These are phyloP conservation scores for Protomyces inouyei DNA, from an alignment of 1,139 yeast species.

Conservation along the genomic window DNA sequence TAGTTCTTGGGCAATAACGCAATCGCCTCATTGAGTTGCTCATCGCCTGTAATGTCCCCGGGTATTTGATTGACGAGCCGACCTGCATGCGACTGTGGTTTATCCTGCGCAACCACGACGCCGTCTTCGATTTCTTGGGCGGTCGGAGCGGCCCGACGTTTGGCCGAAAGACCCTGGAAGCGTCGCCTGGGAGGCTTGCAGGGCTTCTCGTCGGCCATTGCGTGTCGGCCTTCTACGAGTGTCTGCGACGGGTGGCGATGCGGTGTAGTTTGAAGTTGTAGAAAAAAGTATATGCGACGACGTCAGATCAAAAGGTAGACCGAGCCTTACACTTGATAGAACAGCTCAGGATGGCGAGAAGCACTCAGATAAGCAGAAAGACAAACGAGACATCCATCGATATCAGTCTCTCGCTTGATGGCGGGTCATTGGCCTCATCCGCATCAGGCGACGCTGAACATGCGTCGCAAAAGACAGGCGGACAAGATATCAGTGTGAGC, in stretches of 20 bases:
- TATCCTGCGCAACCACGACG: constrained; percentile 10
- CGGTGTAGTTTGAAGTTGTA: no score
- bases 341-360: background rate
- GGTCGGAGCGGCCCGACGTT: background rate
- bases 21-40: constrained; percentile 75
- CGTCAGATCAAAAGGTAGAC: background rate
- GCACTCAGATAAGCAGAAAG: constrained; percentile 42
- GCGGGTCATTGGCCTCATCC: constrained; percentile 64
- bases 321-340: background rate
- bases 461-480: constrained; percentile 57
- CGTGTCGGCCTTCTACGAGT: background rate
- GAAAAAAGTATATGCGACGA: no score
- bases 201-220: background rate
- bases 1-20: constrained; percentile 80
- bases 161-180: constrained; percentile 8
- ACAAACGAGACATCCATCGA: constrained; percentile 95
- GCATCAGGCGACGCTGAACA: constrained; percentile 44
- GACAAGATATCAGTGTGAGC: constrained; percentile 72
- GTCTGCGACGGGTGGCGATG: no score
- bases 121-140: constrained; percentile 23
- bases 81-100: constrained; percentile 2
- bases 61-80: constrained; percentile 87
- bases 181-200: constrained; percentile 22
- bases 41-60: constrained; percentile 69
- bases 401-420: constrained; percentile 76